phyloP scores from a whole-genome alignment of 768 basidiomycete genomes.

The Boletus rubescentipes region DNA sequence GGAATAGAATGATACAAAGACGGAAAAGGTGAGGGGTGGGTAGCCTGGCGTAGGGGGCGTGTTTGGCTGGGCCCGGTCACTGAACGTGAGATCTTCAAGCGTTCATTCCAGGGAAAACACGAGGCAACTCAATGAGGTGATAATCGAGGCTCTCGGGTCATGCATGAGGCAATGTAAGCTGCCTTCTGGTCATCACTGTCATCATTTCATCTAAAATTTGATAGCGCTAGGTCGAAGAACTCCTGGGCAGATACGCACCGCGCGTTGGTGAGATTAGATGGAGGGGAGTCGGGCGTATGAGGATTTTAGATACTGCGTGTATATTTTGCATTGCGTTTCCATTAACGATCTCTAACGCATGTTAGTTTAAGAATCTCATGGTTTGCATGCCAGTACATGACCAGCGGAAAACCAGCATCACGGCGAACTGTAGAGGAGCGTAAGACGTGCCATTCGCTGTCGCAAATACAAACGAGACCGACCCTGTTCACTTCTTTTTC shows the following conservation, averaged over 20 bases:
- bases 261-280: slow-evolving; percentile 65
- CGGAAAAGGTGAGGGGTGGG: neutral
- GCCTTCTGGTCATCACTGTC: too few species aligned
- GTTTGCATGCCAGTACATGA: too few species aligned
- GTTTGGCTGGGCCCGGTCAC: neutral
- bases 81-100: neutral
- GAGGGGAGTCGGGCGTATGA: slow-evolving; percentile 57
- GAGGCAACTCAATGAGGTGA: neutral
- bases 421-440: neutral
- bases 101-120: neutral
- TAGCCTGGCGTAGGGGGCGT: neutral
- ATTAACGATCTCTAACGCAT: too few species aligned
- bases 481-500: slow-evolving; percentile 21
- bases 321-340: neutral
- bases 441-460: neutral
- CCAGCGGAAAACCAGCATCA: too few species aligned
- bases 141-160: too few species aligned
- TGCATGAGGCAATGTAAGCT: too few species aligned
- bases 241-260: slow-evolving; percentile 76
- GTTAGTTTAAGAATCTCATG: too few species aligned
- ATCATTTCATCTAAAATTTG: too few species aligned
- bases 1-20: neutral
- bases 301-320: neutral
- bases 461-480: neutral
- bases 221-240: slow-evolving; percentile 64